Conservation (phyloP, 176 grass and related monocot genomes). For the Cenchrus purpureus region DNA sequence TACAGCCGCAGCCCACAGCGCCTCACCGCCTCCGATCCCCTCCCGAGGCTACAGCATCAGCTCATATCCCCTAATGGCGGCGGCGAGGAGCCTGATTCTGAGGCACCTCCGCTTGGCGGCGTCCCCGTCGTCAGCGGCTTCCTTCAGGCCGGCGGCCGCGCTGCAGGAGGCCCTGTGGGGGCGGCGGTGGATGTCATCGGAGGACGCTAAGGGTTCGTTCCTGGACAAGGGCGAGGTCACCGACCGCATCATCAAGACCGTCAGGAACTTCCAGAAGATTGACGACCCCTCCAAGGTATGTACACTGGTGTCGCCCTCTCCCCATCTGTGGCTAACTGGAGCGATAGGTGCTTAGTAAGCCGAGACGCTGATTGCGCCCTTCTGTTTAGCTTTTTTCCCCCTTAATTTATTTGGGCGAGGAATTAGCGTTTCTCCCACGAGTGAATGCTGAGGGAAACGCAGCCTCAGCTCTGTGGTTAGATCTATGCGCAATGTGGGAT, state of each 20-base stretch:
- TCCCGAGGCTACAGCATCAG: background rate
- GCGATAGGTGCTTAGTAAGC: background rate
- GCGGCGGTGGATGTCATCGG: slow-evolving; percentile 55
- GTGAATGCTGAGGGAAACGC: background rate
- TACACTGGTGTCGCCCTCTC: no score
- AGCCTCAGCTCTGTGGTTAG: background rate
- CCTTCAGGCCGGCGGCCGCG: slow-evolving; percentile 42
- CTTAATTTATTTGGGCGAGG: background rate
- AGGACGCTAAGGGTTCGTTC: slow-evolving; percentile 63
- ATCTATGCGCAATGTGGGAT: slow-evolving; percentile 15
- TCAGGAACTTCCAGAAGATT: slow-evolving; percentile 59
- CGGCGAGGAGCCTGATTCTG: slow-evolving; percentile 52
- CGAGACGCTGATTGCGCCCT: background rate
- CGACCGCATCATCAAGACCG: slow-evolving; percentile 63
- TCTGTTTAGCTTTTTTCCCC: background rate
- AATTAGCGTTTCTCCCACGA: background rate
- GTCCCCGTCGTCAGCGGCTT: slow-evolving; percentile 3
- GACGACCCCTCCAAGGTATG: slow-evolving; percentile 55
- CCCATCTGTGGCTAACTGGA: background rate
- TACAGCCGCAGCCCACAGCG: background rate
- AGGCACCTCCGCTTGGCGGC: slow-evolving; percentile 55
- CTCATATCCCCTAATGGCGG: slow-evolving; percentile 12
- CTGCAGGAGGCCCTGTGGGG: slow-evolving; percentile 43
- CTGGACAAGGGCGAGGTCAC: slow-evolving; percentile 58
- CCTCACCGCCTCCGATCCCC: slow-evolving; percentile 23